Evolutionary conservation across 441 rosid genomes (phyloP).

Genomic region (Breynia disticha): DNA sequence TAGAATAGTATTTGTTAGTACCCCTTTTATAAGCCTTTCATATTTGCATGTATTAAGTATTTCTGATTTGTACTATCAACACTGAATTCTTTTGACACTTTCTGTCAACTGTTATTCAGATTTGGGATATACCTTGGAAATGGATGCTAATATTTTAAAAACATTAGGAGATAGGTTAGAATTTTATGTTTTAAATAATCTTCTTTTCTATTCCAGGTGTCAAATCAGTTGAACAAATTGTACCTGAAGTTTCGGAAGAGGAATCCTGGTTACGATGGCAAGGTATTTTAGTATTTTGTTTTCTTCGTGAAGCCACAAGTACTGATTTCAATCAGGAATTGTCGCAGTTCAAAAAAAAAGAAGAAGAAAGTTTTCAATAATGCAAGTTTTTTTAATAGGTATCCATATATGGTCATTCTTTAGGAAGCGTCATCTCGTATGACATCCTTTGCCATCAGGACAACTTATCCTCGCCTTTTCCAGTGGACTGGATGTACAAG

Average conservation of each 20-base stretch:
- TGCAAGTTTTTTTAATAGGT: conserved; percentile 35
- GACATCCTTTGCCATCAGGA: conserved; percentile 98
- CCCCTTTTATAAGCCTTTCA: too few relatives aligned
- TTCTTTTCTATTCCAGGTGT: conserved; percentile 49
- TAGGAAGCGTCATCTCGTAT: conserved; percentile 93
- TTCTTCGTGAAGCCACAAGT: conserved; percentile 15
- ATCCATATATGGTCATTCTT: conserved; percentile 86
- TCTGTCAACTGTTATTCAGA: neutral
- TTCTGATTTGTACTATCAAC: too few relatives aligned
- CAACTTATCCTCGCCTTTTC: conserved; percentile 70
- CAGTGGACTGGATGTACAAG: conserved; percentile 68
- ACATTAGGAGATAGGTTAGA: conserved; percentile 11
- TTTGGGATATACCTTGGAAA: neutral
- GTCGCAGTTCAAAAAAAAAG: too few relatives aligned
- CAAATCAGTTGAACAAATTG: conserved; percentile 74
- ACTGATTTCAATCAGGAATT: neutral
- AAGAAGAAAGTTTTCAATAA: too few relatives aligned
- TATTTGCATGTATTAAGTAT: too few relatives aligned
- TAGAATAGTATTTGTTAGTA: too few relatives aligned
- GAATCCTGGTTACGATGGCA: conserved; percentile 93
- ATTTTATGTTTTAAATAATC: conserved; percentile 12
- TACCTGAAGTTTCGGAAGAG: conserved; percentile 73
- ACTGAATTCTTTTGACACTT: too few relatives aligned
- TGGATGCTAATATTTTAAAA: conserved; percentile 1
- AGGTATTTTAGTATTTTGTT: conserved; percentile 40